Base-by-base conservation (phyloP, 371 early-diverging fungal species). In the Batkoa obscura region DNA sequence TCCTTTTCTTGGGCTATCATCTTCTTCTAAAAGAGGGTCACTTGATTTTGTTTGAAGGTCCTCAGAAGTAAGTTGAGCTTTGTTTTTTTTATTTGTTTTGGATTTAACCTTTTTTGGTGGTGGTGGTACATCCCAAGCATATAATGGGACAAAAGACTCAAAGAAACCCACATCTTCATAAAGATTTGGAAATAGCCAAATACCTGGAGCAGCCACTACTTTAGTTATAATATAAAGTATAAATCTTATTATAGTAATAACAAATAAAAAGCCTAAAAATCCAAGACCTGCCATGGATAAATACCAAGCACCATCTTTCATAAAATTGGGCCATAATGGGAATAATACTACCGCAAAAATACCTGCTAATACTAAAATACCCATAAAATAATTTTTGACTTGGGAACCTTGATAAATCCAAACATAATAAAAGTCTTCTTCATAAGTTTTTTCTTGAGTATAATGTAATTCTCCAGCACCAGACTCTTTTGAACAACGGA, bases 131-230 rank as follows among this genome's bases (percentile, higher is more conserved):
- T 88, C 86, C 84, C 89, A 98, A 49, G 75, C 94, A 79, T 90
- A 96, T 17, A 91, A 64, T 9, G 99, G 99, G 60, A 89, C 82
- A 68, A 99, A 99, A 61, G 89, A 88, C 48, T 99, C 99, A 54
- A 99, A 67, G 59, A 99, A 78, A 37, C 99, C 98, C 57, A 88
- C 89, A 64, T 99, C 99, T 50, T 86, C 99, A 73, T 95, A 99
- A 60, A 99, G 68, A 64, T 98, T 98, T 39, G 99, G 99, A 75
- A 97, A 98, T n/a, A 99, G 65, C 99, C 99, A 99, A 61, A 98
- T 80, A 43, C 94, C 93, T 55, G 86, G 85, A 39, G 90, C 81
- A 38, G 81, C 71, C 4, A 80, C 66, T 9, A 84, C 70, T 51
- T 83, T 75, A 48, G 90, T 79, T 23, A 86, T 73, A 50, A 87